Percentiles rank a stretch among this genome's conserved stretches.
Conservation (phyloP, 2,329 filamentous ascomycete genomes). For the Microdochium nivale region DNA sequence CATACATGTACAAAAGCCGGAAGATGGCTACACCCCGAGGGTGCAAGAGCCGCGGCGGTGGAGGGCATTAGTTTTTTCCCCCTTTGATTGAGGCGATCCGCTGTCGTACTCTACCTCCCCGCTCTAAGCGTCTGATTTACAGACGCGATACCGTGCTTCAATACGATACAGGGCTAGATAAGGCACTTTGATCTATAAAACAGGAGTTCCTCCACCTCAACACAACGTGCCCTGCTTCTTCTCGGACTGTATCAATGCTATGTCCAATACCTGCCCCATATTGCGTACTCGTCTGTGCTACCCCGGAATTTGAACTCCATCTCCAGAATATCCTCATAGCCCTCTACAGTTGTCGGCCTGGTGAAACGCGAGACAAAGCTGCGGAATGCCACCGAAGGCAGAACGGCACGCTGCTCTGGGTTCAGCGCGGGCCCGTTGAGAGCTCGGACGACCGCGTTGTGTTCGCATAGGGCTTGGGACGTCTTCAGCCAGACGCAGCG, state of each 20-base stretch:
- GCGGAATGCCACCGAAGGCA: conserved; percentile 75
- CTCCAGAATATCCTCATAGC: conserved; percentile 71
- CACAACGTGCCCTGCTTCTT: not conserved
- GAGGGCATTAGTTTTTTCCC: no score
- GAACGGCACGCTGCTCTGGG: conserved; percentile 64
- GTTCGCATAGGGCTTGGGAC: conserved; percentile 59
- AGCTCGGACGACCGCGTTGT: conserved; percentile 81
- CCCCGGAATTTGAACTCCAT: conserved; percentile 73
- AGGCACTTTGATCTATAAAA: not conserved
- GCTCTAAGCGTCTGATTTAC: no score
- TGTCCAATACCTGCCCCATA: conserved; percentile 75
- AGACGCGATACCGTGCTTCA: no score
- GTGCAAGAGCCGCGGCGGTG: not conserved
- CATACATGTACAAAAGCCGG: not conserved
- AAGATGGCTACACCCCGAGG: not conserved
- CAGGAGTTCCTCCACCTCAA: no score
- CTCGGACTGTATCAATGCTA: conserved; percentile 21
- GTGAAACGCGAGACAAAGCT: conserved; percentile 66
- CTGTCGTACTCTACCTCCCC: no score
- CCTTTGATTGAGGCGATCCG: no score
- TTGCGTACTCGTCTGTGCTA: conserved; percentile 53
- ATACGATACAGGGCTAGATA: no score
- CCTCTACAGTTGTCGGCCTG: conserved; percentile 64
- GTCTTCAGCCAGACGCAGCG: conserved; percentile 83
- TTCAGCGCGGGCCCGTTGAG: conserved; percentile 61